These are phyloP conservation scores for Sabuloglossum arenarium DNA, from an alignment of 495 filamentous ascomycete genomes.

Conservation along the genomic window DNA sequence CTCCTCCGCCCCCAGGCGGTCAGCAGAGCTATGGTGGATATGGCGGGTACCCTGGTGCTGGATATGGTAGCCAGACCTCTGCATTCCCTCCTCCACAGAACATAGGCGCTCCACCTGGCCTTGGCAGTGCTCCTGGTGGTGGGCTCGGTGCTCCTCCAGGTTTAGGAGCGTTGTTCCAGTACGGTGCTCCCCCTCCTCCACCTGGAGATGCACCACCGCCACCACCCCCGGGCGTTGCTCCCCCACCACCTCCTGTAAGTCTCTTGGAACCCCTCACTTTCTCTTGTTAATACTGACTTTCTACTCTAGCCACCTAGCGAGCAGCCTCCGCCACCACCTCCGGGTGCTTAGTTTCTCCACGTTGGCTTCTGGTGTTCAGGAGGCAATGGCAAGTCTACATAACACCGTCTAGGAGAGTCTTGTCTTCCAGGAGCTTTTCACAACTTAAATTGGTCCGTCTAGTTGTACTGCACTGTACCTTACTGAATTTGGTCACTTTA, in stretches of 20 bases:
- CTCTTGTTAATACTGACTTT: background rate
- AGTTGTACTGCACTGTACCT: background rate
- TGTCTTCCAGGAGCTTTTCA: background rate
- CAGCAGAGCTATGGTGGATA: slow-evolving; percentile 21
- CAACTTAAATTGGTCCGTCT: background rate
- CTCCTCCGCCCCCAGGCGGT: slow-evolving; percentile 28
- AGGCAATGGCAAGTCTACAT: too few relatives aligned
- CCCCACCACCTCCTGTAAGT: slow-evolving; percentile 44
- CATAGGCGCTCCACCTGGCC: slow-evolving; percentile 39
- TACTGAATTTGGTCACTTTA: background rate
- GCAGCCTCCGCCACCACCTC: slow-evolving; percentile 51
- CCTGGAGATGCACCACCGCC: slow-evolving; percentile 17
- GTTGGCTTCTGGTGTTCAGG: background rate
- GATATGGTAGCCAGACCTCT: slow-evolving; percentile 9
- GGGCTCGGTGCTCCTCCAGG: slow-evolving; percentile 34
- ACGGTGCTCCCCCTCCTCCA: slow-evolving; percentile 32
- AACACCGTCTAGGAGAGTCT: background rate
- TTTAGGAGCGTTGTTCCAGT: slow-evolving; percentile 22
- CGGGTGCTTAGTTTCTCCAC: slow-evolving; percentile 23
- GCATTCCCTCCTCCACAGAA: slow-evolving; percentile 21
- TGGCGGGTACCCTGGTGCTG: slow-evolving; percentile 29
- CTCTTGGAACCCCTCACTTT: background rate
- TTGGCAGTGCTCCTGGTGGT: slow-evolving; percentile 25
- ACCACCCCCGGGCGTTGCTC: slow-evolving; percentile 22
- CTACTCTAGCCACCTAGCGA: slow-evolving; percentile 40